A percentile compares a stretch with the other conserved stretches of the same genome.
phyloP scores from a whole-genome alignment of 768 basidiomycete genomes.

The Brasilioporus rufonigricans region DNA sequence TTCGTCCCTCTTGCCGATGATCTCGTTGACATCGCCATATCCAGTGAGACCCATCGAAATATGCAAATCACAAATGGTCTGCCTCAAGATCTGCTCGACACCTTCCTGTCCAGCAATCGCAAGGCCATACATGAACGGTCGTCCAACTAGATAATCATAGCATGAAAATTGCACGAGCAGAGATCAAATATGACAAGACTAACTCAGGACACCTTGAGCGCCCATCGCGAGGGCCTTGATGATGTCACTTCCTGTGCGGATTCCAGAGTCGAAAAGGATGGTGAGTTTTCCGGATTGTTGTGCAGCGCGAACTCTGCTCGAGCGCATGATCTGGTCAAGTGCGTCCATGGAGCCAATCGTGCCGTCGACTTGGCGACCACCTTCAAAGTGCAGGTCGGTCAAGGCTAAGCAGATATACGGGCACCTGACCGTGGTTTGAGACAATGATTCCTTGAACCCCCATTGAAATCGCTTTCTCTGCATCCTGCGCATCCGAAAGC shows the following conservation, averaged over 20 bases:
- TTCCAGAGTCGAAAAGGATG: no score
- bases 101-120: no score
- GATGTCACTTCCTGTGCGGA: no score
- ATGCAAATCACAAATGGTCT: slow-evolving; percentile 68
- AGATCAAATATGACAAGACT: no score
- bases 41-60: slow-evolving; percentile 63
- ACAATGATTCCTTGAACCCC: slow-evolving; percentile 47
- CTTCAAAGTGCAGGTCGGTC: slow-evolving; percentile 36
- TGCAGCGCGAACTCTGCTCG: slow-evolving; percentile 53
- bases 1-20: no score
- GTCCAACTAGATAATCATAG: no score
- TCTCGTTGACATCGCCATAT: no score
- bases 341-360: slow-evolving; percentile 74
- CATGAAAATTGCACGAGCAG: no score
- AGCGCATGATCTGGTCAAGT: slow-evolving; percentile 66
- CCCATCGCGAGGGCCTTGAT: slow-evolving; percentile 52
- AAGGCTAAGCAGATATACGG: not conserved
- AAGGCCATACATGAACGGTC: no score
- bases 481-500: slow-evolving; percentile 35
- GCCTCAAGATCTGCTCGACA: slow-evolving; percentile 70
- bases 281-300: no score
- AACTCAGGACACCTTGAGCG: no score
- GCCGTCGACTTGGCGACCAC: slow-evolving; percentile 78
- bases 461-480: slow-evolving; percentile 44
- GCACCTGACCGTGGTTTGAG: slow-evolving; percentile 37